Percentiles rank a stretch among this genome's conserved stretches.
phyloP scores from a whole-genome alignment of 2,329 filamentous ascomycete species.

The Aspergillus sp. region DNA sequence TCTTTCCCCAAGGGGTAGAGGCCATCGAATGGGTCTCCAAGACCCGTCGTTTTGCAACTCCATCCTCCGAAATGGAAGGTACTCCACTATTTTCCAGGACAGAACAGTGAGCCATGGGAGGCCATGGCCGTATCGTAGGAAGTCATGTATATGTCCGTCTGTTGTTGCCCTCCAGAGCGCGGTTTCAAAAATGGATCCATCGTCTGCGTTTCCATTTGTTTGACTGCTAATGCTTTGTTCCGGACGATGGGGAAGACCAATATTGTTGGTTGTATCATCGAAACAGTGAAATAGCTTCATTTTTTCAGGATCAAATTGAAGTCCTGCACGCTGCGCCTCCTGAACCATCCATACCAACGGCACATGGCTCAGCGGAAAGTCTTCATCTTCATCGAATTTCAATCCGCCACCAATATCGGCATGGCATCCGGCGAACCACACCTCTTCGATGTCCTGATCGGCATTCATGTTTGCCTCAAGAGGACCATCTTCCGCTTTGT shows the following conservation, averaged over 20 bases:
- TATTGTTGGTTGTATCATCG: conserved; percentile 15
- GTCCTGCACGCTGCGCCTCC: conserved; percentile 60
- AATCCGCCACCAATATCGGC: conserved; percentile 73
- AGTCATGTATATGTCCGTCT: conserved; percentile 60
- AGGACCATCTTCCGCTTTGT: background rate
- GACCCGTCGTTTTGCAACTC: conserved; percentile 53
- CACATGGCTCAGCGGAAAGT: conserved; percentile 58
- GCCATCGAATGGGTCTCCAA: conserved; percentile 74
- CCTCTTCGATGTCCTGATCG: conserved; percentile 63
- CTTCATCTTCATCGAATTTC: conserved; percentile 52
- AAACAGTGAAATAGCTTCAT: conserved; percentile 19
- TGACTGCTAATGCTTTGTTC: conserved; percentile 45
- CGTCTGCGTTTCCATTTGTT: background rate
- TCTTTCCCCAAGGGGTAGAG: conserved; percentile 67
- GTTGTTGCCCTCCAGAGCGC: conserved; percentile 35
- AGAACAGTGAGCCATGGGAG: conserved; percentile 52
- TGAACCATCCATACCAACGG: conserved; percentile 67
- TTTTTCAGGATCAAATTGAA: conserved; percentile 57
- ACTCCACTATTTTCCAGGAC: conserved; percentile 72
- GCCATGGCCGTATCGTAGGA: conserved; percentile 59
- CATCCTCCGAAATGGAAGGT: conserved; percentile 71
- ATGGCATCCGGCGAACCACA: conserved; percentile 69
- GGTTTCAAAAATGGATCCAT: background rate
- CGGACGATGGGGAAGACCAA: conserved; percentile 20
- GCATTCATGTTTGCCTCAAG: background rate